A percentile compares a stretch with the other conserved stretches of the same genome.
phyloP scores from a whole-genome alignment of 495 filamentous ascomycete genomes.

The Annulohypoxylon maeteangense region DNA sequence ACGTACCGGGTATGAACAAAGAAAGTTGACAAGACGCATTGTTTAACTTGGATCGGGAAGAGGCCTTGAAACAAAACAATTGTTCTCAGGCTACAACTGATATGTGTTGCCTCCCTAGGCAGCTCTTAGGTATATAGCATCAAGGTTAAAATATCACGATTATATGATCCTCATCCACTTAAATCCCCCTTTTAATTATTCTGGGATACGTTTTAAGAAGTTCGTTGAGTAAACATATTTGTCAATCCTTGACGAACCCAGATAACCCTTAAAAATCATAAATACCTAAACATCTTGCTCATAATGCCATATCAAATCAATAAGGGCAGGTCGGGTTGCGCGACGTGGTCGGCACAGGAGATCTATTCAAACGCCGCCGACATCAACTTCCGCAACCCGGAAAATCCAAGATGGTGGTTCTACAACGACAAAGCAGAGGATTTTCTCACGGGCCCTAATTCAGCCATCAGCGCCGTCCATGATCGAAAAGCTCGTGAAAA shows the following conservation, averaged over 20 bases:
- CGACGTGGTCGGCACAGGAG: background rate
- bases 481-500: background rate
- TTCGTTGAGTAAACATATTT: no score
- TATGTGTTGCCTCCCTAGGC: background rate
- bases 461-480: background rate
- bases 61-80: background rate
- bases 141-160: no score
- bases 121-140: background rate
- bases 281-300: background rate
- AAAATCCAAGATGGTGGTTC: constrained; percentile 3
- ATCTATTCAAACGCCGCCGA: background rate
- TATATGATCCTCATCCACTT: background rate
- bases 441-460: background rate
- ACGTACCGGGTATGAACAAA: background rate
- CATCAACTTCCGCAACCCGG: background rate
- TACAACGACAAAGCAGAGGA: background rate
- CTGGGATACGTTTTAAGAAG: no score
- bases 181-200: no score
- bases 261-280: background rate
- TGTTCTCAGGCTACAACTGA: background rate
- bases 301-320: background rate
- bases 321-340: background rate
- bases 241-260: background rate
- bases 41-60: background rate
- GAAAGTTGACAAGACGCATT: background rate